These are phyloP conservation scores for Pseudonitzschia multiseries DNA, from an alignment of 108 stramenopile species.

Conservation along the genomic window DNA sequence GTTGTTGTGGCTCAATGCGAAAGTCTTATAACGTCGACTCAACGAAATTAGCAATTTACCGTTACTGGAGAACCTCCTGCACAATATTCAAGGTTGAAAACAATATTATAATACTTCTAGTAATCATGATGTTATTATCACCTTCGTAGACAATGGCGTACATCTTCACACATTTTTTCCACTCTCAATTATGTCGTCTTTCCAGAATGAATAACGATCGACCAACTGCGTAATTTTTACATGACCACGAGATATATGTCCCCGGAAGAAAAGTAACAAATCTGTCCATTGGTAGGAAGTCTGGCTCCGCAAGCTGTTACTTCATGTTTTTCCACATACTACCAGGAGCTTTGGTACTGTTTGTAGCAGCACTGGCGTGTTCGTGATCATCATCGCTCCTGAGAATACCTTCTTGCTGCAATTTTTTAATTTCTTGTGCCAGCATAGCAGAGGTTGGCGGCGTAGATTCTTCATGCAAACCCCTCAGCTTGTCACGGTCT, in stretches of 20 bases:
- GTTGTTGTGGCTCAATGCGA: neutral
- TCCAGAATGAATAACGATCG: too few species aligned
- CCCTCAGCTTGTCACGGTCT: slow-evolving; percentile 48
- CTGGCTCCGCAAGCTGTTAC: neutral
- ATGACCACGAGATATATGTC: neutral
- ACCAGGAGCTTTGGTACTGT: slow-evolving; percentile 22
- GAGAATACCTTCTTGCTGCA: slow-evolving; percentile 36
- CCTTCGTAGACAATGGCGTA: too few species aligned
- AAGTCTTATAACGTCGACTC: neutral
- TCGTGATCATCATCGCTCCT: slow-evolving; percentile 30
- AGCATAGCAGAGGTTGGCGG: slow-evolving; percentile 44
- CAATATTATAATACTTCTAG: too few species aligned
- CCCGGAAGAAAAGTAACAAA: neutral
- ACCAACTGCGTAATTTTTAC: too few species aligned
- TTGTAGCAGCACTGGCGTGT: neutral
- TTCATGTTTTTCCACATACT: slow-evolving; percentile 36
- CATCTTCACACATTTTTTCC: too few species aligned
- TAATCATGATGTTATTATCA: too few species aligned
- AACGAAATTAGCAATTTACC: neutral
- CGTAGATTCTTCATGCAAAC: slow-evolving; percentile 43
- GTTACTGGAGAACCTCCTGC: neutral
- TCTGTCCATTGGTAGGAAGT: neutral
- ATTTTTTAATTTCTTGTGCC: slow-evolving; percentile 40
- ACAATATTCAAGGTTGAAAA: too few species aligned
- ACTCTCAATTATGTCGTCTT: too few species aligned